A percentile compares a stretch with the other conserved stretches of the same genome.
phyloP scores from a whole-genome alignment of 768 basidiomycete genomes.

The Panus rudis region DNA sequence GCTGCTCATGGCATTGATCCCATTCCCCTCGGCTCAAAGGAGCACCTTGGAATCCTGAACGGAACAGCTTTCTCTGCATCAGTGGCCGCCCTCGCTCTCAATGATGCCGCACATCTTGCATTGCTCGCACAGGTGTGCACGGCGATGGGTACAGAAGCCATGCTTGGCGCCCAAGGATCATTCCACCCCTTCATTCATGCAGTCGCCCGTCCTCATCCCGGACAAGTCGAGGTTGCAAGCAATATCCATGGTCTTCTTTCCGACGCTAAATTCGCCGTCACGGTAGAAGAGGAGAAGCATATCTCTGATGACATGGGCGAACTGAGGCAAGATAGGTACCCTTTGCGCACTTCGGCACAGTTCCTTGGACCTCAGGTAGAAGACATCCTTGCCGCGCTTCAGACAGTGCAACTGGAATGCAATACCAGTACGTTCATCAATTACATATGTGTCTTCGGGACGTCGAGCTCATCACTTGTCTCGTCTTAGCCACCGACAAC shows the following conservation, averaged over 20 bases:
- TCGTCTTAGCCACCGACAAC: constrained; percentile 74
- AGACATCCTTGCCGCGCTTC: constrained; percentile 60
- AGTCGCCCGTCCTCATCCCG: constrained; percentile 73
- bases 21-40: constrained; percentile 63
- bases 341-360: constrained; percentile 71
- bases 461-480: neutral
- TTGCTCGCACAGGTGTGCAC: constrained; percentile 68
- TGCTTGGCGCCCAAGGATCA: constrained; percentile 63
- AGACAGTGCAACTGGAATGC: constrained; percentile 64
- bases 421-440: constrained; percentile 60
- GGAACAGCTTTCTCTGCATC: constrained; percentile 83
- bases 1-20: constrained; percentile 54
- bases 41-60: constrained; percentile 76
- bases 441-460: neutral
- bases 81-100: constrained; percentile 66
- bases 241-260: constrained; percentile 64
- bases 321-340: constrained; percentile 76
- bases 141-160: constrained; percentile 79
- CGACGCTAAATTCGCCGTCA: constrained; percentile 60
- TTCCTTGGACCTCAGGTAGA: constrained; percentile 84
- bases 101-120: constrained; percentile 62
- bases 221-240: constrained; percentile 72
- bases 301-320: constrained; percentile 67
- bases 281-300: constrained; percentile 59
- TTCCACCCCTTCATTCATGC: constrained; percentile 77